Base-by-base conservation (phyloP, 352 stramenopile genomes). In the Phytophthora colocasiae region DNA sequence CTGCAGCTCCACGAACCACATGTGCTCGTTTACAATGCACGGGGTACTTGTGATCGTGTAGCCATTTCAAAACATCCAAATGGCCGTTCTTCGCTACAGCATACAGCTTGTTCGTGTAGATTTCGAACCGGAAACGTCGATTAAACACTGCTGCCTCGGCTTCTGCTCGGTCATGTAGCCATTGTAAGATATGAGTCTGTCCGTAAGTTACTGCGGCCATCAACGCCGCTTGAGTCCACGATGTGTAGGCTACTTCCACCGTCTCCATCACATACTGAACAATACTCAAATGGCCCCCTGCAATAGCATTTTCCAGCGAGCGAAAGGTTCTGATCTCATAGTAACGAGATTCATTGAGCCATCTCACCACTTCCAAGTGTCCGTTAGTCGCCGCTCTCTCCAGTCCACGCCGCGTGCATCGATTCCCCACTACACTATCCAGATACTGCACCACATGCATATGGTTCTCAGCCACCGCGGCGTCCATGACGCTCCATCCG, bases 401-500 rank as follows among this genome's bases (percentile, higher is more conserved):
- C 2, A 82, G 69, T 9, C 70, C 74, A 24, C 74, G 63, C 52
- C 74, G 36, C 15, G 74, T 82, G 39, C 71, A 82, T n/a, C 74
- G 74, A 47, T 82, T 82, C 4, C 74, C 74, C 14, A 82, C 0
- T 6, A 67, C 52, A 46, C 15, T 46, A 48, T 72, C 58, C 19
- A 85, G 53, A 53, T 77, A 82, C 27, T 55, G 54, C 12, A 82
- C 76, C 24, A 85, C 51, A 15, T 71, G 36, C 69, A 85, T 79
- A 46, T 71, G 73, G 52, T 78, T 71, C 9, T 82, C 47, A 2
- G 73, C 73, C n/a, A 77, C 56, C 11, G 76, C 76, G 9, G 76
- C 70, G 53, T 81, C 76, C 76, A 85, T 80, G 10, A 71, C 75
- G 44, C 61, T 75, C 50, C 73, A 81, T 9, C 76, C 76, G 29